These are phyloP conservation scores for Phyllosticta citrichinensis DNA, from an alignment of 2,329 filamentous ascomycete species.

Conservation along the genomic window DNA sequence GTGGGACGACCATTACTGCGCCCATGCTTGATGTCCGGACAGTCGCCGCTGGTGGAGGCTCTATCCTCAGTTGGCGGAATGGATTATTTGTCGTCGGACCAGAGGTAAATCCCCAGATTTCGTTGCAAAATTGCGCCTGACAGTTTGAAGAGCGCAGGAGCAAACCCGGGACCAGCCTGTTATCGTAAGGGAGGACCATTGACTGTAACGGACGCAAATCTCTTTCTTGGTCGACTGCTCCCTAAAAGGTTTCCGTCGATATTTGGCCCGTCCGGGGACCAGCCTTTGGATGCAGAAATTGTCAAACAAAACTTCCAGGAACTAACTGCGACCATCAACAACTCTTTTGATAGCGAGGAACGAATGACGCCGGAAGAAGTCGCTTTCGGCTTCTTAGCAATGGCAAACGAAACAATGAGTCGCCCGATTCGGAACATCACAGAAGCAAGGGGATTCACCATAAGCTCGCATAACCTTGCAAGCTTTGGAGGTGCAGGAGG, in stretches of 20 bases:
- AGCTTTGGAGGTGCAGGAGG: constrained; percentile 28
- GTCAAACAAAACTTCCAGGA: constrained; percentile 32
- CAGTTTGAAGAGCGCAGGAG: constrained; percentile 17
- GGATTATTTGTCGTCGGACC: constrained; percentile 85
- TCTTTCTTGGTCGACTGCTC: constrained; percentile 23
- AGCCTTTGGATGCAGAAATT: constrained; percentile 33
- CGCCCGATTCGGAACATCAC: constrained; percentile 21
- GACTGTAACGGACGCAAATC: constrained; percentile 26
- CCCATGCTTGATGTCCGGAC: constrained; percentile 25
- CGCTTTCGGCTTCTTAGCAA: constrained; percentile 18
- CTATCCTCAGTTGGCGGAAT: constrained; percentile 76
- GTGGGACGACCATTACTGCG: constrained; percentile 20
- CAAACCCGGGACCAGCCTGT: constrained; percentile 27
- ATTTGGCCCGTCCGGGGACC: constrained; percentile 23
- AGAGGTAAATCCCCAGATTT: constrained; percentile 34
- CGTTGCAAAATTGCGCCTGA: neutral
- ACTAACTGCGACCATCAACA: constrained; percentile 35
- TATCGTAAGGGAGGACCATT: constrained; percentile 27
- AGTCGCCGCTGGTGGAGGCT: constrained; percentile 53
- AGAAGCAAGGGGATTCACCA: constrained; percentile 19
- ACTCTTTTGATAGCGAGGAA: constrained; percentile 20
- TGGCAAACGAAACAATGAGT: constrained; percentile 23
- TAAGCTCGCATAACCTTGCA: constrained; percentile 17
- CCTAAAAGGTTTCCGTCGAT: constrained; percentile 24
- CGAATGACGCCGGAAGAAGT: constrained; percentile 20